Percentiles rank a stretch among this genome's conserved stretches.
These are phyloP conservation scores for Vitis rupestris DNA, from an alignment of 164 flowering plant species.

Conservation along the genomic window DNA sequence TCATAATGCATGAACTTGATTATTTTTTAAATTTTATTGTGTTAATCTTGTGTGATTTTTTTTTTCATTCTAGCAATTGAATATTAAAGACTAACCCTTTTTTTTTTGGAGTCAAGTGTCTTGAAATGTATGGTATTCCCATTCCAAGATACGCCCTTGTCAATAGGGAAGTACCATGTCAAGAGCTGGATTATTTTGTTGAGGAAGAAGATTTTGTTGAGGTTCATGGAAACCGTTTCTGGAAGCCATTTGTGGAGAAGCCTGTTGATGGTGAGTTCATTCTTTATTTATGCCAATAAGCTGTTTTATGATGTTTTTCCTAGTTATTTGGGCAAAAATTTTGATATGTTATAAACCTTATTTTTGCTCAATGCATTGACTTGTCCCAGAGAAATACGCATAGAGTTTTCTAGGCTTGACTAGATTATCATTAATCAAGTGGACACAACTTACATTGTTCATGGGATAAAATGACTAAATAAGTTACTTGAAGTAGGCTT, in stretches of 20 bases:
- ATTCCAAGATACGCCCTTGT: constrained; percentile 96
- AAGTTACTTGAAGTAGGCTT: too few relatives aligned
- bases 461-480: too few relatives aligned
- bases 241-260: constrained; percentile 99
- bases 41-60: too few relatives aligned
- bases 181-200: constrained; percentile 84
- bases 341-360: background rate
- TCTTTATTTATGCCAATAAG: background rate
- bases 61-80: background rate
- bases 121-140: constrained; percentile 90
- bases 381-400: background rate
- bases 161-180: constrained; percentile 77
- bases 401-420: background rate
- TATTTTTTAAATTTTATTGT: too few relatives aligned
- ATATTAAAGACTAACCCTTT: constrained; percentile 14
- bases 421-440: too few relatives aligned
- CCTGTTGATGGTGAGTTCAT: constrained; percentile 80
- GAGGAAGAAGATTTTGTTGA: constrained; percentile 99
- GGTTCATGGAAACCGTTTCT: constrained; percentile 92
- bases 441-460: too few relatives aligned
- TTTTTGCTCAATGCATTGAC: background rate
- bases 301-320: background rate
- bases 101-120: constrained; percentile 45
- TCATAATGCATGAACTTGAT: too few relatives aligned
- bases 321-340: background rate